phyloP scores from a whole-genome alignment of 2,329 filamentous ascomycete genomes.

The Aspergillus vadensis region DNA sequence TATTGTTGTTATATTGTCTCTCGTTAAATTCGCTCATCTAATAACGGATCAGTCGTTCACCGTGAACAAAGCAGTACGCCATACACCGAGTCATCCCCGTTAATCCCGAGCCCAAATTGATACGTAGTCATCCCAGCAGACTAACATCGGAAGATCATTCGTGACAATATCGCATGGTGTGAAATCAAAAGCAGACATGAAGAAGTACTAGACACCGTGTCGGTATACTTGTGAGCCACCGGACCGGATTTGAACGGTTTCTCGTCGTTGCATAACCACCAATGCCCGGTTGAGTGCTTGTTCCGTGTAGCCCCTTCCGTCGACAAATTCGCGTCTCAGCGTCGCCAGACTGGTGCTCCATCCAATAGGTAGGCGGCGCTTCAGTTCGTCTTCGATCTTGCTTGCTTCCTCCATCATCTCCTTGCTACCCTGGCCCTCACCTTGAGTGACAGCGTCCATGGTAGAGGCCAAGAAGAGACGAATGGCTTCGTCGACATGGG shows the following conservation, averaged over 20 bases:
- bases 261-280: conserved; percentile 81
- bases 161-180: conserved; percentile 14
- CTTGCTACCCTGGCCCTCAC: conserved; percentile 76
- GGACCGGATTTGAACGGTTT: conserved; percentile 62
- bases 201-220: conserved; percentile 42
- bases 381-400: conserved; percentile 85
- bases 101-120: conserved; percentile 21
- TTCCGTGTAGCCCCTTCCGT: conserved; percentile 86
- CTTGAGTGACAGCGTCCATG: conserved; percentile 96
- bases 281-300: conserved; percentile 80
- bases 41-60: background rate
- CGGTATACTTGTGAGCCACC: conserved; percentile 54
- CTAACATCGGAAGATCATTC: conserved; percentile 12
- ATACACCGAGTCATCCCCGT: conserved; percentile 22
- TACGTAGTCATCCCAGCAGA: conserved; percentile 13
- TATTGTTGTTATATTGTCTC: conserved; percentile 7
- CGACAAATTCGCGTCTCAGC: conserved; percentile 85
- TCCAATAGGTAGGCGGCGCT: conserved; percentile 84
- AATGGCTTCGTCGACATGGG: conserved; percentile 96
- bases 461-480: conserved; percentile 93
- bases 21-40: conserved; percentile 8
- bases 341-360: conserved; percentile 92
- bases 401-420: conserved; percentile 88
- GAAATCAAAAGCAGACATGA: conserved; percentile 8
- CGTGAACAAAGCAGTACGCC: conserved; percentile 16